phyloP scores from a whole-genome alignment of 305 asterid species.

The Plantago rigida region DNA sequence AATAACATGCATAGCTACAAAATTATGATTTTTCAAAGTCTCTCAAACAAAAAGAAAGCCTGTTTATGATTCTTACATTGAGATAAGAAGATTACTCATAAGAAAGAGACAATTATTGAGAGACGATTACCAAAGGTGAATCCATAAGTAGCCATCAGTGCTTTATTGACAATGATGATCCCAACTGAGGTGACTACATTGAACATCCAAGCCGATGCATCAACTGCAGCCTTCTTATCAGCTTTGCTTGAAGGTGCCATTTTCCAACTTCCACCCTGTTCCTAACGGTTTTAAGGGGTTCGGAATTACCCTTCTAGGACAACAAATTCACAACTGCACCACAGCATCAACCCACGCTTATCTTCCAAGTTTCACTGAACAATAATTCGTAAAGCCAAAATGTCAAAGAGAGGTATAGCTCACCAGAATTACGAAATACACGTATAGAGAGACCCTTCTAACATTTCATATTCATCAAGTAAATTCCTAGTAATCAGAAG shows the following conservation, averaged over 20 bases:
- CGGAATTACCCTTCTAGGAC: conserved; percentile 27
- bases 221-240: conserved; percentile 66
- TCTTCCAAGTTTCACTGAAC: conserved; percentile 25
- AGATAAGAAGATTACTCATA: background rate
- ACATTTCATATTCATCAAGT: background rate
- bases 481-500: background rate
- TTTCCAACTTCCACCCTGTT: conserved; percentile 18
- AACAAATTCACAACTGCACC: conserved; percentile 22
- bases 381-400: conserved; percentile 10
- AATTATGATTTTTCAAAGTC: too few relatives aligned
- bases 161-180: conserved; percentile 67
- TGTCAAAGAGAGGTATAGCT: conserved; percentile 11
- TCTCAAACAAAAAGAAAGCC: too few relatives aligned
- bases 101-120: background rate
- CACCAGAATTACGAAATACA: background rate
- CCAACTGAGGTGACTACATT: conserved; percentile 68
- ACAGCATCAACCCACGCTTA: conserved; percentile 18
- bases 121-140: conserved; percentile 64
- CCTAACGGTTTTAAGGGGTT: conserved; percentile 24
- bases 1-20: too few relatives aligned
- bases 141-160: conserved; percentile 75
- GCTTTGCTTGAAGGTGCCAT: conserved; percentile 73
- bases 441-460: too few relatives aligned
- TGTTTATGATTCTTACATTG: background rate
- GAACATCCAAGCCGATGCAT: conserved; percentile 71